Evolutionary conservation across 2,329 filamentous ascomycete species (phyloP).

Genomic region (Talaromyces sp.): DNA sequence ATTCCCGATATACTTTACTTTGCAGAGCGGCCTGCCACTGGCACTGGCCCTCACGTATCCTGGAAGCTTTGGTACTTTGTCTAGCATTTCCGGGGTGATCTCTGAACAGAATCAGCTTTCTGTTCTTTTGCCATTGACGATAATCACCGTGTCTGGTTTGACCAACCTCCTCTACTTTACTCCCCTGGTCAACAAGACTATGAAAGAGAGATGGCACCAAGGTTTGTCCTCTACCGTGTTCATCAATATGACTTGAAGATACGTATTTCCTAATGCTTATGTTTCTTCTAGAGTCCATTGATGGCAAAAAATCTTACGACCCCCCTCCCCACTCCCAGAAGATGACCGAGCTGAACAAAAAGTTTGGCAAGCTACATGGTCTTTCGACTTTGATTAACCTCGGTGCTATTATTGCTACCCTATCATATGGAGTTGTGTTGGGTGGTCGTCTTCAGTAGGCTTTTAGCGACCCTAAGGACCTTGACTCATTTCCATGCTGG

Average conservation of each 20-base stretch:
- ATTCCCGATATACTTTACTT: slow-evolving; percentile 76
- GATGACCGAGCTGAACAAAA: slow-evolving; percentile 75
- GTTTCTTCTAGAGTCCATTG: slow-evolving; percentile 62
- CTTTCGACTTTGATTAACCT: slow-evolving; percentile 76
- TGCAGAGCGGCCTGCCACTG: slow-evolving; percentile 72
- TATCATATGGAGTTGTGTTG: slow-evolving; percentile 75
- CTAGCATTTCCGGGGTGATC: slow-evolving; percentile 53
- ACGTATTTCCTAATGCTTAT: neutral
- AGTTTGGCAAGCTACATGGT: slow-evolving; percentile 75
- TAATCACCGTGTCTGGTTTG: slow-evolving; percentile 65
- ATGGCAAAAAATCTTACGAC: slow-evolving; percentile 84
- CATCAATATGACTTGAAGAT: neutral
- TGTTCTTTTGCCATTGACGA: slow-evolving; percentile 63
- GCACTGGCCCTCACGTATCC: slow-evolving; percentile 77
- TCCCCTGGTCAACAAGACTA: slow-evolving; percentile 68
- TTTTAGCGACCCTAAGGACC: neutral
- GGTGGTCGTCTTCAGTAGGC: slow-evolving; percentile 43
- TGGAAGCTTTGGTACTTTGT: slow-evolving; percentile 42
- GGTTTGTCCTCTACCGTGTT: slow-evolving; percentile 46
- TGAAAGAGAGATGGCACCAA: slow-evolving; percentile 72
- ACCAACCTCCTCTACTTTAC: slow-evolving; percentile 67
- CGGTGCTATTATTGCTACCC: slow-evolving; percentile 59
- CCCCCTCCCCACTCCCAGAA: slow-evolving; percentile 72
- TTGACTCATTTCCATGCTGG: neutral
- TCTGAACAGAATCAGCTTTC: slow-evolving; percentile 57